Evolutionary conservation across 164 flowering plant species (phyloP).

Genomic region (Magnolia sinica): DNA sequence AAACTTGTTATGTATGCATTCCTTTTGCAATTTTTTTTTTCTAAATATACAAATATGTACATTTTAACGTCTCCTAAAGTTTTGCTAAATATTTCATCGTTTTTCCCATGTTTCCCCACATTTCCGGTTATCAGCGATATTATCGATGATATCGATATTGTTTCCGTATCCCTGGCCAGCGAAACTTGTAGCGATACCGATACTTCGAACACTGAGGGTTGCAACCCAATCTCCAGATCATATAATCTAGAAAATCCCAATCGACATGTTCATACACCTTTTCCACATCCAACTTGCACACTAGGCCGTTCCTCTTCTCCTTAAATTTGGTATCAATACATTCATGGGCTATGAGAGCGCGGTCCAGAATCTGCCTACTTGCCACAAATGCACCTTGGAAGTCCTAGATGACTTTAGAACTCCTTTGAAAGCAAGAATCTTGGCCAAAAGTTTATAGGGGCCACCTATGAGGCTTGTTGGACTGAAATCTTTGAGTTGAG

Average conservation of each 20-base stretch:
- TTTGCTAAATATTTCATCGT: too few relatives aligned
- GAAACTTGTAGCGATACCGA: too few relatives aligned
- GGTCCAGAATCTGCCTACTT: slow-evolving; percentile 1
- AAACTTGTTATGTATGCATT: too few relatives aligned
- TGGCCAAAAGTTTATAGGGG: not conserved
- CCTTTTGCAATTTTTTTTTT: too few relatives aligned
- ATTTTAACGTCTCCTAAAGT: too few relatives aligned
- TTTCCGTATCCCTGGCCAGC: too few relatives aligned
- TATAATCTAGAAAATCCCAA: not conserved
- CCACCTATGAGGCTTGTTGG: not conserved
- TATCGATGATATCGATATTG: too few relatives aligned
- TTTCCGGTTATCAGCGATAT: too few relatives aligned
- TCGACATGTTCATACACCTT: not conserved
- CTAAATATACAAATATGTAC: too few relatives aligned
- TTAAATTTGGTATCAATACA: not conserved
- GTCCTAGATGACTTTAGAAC: not conserved
- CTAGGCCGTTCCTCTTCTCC: not conserved
- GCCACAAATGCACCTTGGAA: not conserved
- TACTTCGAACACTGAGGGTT: too few relatives aligned
- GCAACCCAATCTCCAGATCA: not conserved
- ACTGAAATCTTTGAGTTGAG: not conserved
- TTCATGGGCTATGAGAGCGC: not conserved
- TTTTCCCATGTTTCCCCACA: too few relatives aligned
- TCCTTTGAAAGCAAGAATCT: not conserved
- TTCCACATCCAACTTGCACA: not conserved